Evolutionary conservation across 1,139 yeast genomes (phyloP).

Genomic region (Saccharomyces pastorianus): DNA sequence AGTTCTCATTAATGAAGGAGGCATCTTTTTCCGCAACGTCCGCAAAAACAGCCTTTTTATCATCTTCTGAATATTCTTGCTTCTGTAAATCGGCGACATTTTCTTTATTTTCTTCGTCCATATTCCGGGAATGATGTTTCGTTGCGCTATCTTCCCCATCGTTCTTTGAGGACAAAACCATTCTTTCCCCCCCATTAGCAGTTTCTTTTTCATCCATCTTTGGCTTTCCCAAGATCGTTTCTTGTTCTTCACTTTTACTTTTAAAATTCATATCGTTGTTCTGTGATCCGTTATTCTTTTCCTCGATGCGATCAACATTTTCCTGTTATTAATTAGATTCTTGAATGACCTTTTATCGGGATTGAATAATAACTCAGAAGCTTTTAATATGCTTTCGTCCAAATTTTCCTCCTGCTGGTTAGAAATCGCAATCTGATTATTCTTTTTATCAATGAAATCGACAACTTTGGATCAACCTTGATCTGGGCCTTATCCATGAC

Average conservation of each 20-base stretch:
- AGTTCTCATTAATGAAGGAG: conserved; percentile 55
- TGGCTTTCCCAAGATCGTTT: not conserved
- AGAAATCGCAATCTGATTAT: not conserved
- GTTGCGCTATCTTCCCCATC: not conserved
- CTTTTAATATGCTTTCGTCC: conserved; percentile 15
- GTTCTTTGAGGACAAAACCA: not conserved
- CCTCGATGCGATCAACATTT: conserved; percentile 5
- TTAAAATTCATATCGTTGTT: not conserved
- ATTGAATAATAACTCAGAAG: conserved; percentile 14
- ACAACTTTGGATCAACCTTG: not conserved
- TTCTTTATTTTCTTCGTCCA: not conserved
- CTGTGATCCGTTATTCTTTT: conserved; percentile 14
- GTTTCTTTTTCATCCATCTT: not conserved
- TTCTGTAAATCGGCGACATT: not conserved
- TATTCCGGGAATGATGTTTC: not conserved
- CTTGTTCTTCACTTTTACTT: not conserved
- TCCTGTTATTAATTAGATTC: conserved; percentile 14
- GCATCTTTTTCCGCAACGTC: conserved; percentile 31
- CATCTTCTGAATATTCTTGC: conserved; percentile 4
- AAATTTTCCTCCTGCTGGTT: not conserved
- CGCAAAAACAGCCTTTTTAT: not conserved
- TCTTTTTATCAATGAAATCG: conserved; percentile 1
- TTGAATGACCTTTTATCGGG: conserved; percentile 21
- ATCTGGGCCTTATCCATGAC: not conserved
- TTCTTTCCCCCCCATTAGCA: not conserved